Evolutionary conservation across 2,329 filamentous ascomycete species (phyloP), one percentile per base, ranked within the genome.

Genomic region (Colletotrichum camelliae): DNA sequence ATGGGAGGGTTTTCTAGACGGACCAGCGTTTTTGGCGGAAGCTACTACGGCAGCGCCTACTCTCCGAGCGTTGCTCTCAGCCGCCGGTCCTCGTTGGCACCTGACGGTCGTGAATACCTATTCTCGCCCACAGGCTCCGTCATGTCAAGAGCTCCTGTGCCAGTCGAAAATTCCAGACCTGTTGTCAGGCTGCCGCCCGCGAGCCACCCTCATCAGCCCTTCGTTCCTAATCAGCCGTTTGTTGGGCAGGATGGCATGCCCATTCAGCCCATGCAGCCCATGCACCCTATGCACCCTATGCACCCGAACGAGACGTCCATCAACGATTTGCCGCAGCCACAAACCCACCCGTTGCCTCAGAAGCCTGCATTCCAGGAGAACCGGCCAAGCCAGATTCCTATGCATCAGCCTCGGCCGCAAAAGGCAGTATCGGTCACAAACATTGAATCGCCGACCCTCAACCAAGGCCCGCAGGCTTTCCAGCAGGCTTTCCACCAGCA

Each of bases 401-500:
- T 98, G 93, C 95, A 98, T 83, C 97, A 98, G 83, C 97, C 97
- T 73, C 94, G 95, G 68, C 96, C 97, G 10, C 96, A 98, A 84
- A 98, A 98, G 88, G 90, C 96, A 7, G 95, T 98, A 37, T 98
- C 96, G 12, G 93, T 98, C 74, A 95, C 95, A 73, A 96, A 95
- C 80, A 98, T 98, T 79, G 97, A 98, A 84, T 94, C 94, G 9
- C 95, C 96, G 5, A 92, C 91, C 7, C 89, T 86, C 79, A 82
- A 85, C 67, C 88, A 87, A 80, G 81, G 94, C 78, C 92, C 95
- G 78, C 95, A 95, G 80, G 94, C 95, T 1, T 98, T 98, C 80
- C 94, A 96, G 80, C 95, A 96, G 82, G 95, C 96, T 0, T 98
- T 98, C 88, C 96, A 98, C 79, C 96, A 98, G 80, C 96, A 98